Base-by-base conservation (phyloP, 2,329 filamentous ascomycete species). In the Aspergillus neotritici region DNA sequence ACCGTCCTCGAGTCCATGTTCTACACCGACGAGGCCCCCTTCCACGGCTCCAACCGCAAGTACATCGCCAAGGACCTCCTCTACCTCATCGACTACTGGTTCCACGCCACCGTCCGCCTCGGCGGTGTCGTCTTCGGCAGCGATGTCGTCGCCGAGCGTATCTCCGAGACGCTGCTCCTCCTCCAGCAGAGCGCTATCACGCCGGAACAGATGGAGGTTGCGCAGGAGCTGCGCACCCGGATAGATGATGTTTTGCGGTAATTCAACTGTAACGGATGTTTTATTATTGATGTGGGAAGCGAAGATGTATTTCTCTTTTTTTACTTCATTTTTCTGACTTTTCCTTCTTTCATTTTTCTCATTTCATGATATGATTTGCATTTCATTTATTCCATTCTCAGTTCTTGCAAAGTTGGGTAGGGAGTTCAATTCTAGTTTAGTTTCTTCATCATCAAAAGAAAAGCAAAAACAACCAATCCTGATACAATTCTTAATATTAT, bases 11-110 rank as follows among this genome's bases (percentile, higher is more conserved):
- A 86, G 58, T 68, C 70, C 21, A 77, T 86, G 64, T 86, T 81
- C 67, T 85, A 84, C 63, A 77, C 77, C 31, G 79, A 83, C 50
- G 78, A 84, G 54, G 69, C 75, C 5, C 83, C 83, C 0, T 87
- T 86, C 62, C 67, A 74, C 30, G 79, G 78, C 4, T 63, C 69
- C 4, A 77, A 79, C 43, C 72, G 78, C 35, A 72, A 73, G 33
- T 66, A 75, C 44, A 69, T 86, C 5, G 78, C 78, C 3, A 72
- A 73, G 17, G 80, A 85, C 60, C 74, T 85, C 33, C 64, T 84
- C 1, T 81, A 83, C 53, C 64, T 82, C 3, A 69, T 82, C 4
- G 68, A 75, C 44, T 68, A 72, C 43, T 87, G 84, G 84, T 78
- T 75, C 51, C 67, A 73, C 38, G 71, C 77, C 11, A 79, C 75